A percentile compares a stretch with the other conserved stretches of the same genome.
These are phyloP conservation scores for Sindora glabra DNA, from an alignment of 306 rosid species.

Conservation along the genomic window DNA sequence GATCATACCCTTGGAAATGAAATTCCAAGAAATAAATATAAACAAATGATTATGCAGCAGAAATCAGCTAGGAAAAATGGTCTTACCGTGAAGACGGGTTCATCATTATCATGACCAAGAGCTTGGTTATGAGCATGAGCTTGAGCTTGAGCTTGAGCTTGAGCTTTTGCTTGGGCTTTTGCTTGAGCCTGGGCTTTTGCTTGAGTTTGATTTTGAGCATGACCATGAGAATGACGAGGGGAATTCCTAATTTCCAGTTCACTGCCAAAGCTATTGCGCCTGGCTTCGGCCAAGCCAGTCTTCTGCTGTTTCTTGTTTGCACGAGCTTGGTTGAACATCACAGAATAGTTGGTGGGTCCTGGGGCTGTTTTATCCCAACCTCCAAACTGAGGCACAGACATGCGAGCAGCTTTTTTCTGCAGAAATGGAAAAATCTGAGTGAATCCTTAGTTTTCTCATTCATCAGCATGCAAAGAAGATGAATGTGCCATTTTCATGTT, in stretches of 20 bases:
- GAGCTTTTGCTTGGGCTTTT: neutral
- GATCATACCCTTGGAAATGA: no score
- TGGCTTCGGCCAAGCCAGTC: constrained; percentile 37
- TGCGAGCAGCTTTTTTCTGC: constrained; percentile 42
- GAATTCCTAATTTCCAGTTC: constrained; percentile 20
- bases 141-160: constrained; percentile 1
- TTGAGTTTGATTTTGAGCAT: neutral
- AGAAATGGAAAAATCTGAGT: neutral
- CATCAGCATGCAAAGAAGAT: neutral
- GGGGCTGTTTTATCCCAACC: constrained; percentile 58
- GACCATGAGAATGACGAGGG: neutral
- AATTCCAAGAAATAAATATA: neutral
- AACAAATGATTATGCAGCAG: neutral
- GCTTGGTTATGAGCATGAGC: neutral
- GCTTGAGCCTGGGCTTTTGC: neutral
- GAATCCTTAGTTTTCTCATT: neutral
- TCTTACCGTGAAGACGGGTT: neutral
- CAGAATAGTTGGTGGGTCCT: constrained; percentile 53
- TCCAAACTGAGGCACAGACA: constrained; percentile 84
- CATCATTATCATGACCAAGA: neutral
- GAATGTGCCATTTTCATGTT: neutral
- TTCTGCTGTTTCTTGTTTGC: constrained; percentile 53
- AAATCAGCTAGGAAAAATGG: no score
- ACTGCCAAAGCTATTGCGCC: constrained; percentile 37
- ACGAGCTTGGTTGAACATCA: constrained; percentile 68